Base-by-base conservation (phyloP, 139 green algal species). In the Haematococcus lacustris region DNA sequence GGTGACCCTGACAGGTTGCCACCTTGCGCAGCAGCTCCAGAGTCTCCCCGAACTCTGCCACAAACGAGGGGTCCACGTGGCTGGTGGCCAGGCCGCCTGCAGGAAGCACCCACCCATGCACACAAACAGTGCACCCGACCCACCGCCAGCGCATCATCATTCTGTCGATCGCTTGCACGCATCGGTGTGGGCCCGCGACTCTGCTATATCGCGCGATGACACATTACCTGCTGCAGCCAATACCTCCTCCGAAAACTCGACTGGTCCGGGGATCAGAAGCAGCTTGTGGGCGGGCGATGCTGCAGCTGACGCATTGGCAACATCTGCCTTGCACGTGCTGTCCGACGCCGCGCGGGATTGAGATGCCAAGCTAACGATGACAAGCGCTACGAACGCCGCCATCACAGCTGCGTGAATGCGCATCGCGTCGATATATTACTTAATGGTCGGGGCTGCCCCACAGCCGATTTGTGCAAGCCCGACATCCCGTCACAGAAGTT, bases 21-120 rank as follows among this genome's bases (percentile, higher is more conserved):
- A 78, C 73, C 73, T 78, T 68, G 37, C 73, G 64, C n/a, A 78
- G 51, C 38, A 78, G 30, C 51, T 78, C 66, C n/a, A 78, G 61
- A 1, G 73, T 43, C 35, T 78, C 73, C 1, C 66, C 65, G 50
- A 78, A 78, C 51, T 78, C 23, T 23, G n/a, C 37, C 28, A 66
- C 34, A 60, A 78, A 78, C 3, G 2, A 38, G 30, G 53, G 53
- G 33, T 68, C 73, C 34, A 73, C 33, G 33, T 78, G 73, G 51
- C n/a, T 50, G n/a, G 65, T 62, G 17, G 73, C 30, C 53, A 70
- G 35, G 51, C 73, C 73, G 38, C 73, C 73, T 38, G 64, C 63
- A 7, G 63, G 6, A 3, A 26, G 30, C 34, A 69, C 37, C 37
- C 6, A 67, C 7, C 13, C 53, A 63, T 34, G 23, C 25, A 30